Percentiles rank a stretch among this genome's conserved stretches.
Evolutionary conservation across 83 land plant genomes (phyloP).

Genomic region (Isoetes engelmannii): DNA sequence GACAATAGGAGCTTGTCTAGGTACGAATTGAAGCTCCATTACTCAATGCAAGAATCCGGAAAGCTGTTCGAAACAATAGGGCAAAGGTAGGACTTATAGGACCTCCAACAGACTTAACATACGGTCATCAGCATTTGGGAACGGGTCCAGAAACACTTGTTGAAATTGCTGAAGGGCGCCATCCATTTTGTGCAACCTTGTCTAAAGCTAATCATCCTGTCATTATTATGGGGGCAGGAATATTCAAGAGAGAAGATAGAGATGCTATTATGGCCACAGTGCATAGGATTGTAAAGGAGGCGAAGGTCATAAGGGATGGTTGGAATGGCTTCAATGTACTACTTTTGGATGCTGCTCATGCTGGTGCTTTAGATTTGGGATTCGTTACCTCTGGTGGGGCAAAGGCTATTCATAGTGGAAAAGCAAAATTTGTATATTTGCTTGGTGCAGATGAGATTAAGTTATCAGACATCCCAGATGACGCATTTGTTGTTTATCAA

Average conservation of each 20-base stretch:
- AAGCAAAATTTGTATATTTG: constrained; percentile 74
- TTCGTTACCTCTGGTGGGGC: constrained; percentile 43
- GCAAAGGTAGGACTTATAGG: constrained; percentile 89
- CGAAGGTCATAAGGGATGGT: constrained; percentile 54
- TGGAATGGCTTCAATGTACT: constrained; percentile 91
- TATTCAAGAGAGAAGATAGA: constrained; percentile 68
- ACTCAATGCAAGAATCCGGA: constrained; percentile 89
- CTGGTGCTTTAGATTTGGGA: constrained; percentile 89
- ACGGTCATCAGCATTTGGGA: constrained; percentile 69
- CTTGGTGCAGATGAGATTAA: constrained; percentile 91
- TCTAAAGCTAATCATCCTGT: constrained; percentile 67
- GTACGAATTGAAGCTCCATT: constrained; percentile 91
- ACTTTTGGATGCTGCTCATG: constrained; percentile 85
- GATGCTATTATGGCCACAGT: constrained; percentile 72
- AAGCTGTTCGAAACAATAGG: constrained; percentile 58
- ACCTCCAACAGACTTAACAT: constrained; percentile 67
- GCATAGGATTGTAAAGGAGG: constrained; percentile 53
- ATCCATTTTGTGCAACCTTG: constrained; percentile 64
- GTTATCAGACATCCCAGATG: constrained; percentile 63
- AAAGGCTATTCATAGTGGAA: constrained; percentile 27
- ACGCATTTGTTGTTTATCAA: constrained; percentile 98
- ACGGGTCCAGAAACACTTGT: constrained; percentile 69
- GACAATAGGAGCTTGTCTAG: constrained; percentile 22
- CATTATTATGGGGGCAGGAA: constrained; percentile 79
- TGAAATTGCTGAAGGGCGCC: constrained; percentile 82